Evolutionary conservation across 2,329 filamentous ascomycete genomes (phyloP).

Genomic region (Sporothrix mexicana): DNA sequence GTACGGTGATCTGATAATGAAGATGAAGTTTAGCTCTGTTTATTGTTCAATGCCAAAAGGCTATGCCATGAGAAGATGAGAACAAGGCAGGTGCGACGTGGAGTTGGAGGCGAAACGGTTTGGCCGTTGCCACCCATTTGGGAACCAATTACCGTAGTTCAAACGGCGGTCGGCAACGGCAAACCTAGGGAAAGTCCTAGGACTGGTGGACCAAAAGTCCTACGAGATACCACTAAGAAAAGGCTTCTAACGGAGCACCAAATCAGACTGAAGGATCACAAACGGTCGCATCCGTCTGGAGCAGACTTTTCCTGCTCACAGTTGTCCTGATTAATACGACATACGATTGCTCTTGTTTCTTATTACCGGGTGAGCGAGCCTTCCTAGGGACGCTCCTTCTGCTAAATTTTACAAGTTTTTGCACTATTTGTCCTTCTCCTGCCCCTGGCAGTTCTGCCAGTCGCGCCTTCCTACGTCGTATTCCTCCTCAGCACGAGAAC

Average conservation of each 20-base stretch:
- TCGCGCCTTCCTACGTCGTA: neutral
- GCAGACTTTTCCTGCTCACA: neutral
- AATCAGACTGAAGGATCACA: slow-evolving; percentile 4
- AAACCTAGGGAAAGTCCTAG: slow-evolving; percentile 22
- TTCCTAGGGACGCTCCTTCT: neutral
- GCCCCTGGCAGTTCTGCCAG: neutral
- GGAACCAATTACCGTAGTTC: neutral
- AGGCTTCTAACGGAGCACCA: neutral
- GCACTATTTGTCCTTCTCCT: neutral
- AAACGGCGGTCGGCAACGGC: neutral
- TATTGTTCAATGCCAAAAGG: too few relatives aligned
- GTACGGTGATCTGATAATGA: neutral
- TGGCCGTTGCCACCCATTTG: slow-evolving; percentile 3
- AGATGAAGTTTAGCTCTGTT: too few relatives aligned
- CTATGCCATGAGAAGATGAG: too few relatives aligned
- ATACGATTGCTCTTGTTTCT: too few relatives aligned
- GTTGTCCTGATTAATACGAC: neutral
- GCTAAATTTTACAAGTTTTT: neutral
- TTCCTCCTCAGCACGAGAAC: neutral
- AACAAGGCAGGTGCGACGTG: too few relatives aligned
- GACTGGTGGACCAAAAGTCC: slow-evolving; percentile 15
- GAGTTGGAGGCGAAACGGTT: slow-evolving; percentile 2
- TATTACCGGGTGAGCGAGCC: too few relatives aligned
- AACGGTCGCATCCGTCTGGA: neutral
- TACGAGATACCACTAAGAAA: neutral